Percentiles rank a stretch among this genome's conserved stretches.
phyloP scores from a whole-genome alignment of 2,329 filamentous ascomycete genomes.

The Aspergillus jensenii region DNA sequence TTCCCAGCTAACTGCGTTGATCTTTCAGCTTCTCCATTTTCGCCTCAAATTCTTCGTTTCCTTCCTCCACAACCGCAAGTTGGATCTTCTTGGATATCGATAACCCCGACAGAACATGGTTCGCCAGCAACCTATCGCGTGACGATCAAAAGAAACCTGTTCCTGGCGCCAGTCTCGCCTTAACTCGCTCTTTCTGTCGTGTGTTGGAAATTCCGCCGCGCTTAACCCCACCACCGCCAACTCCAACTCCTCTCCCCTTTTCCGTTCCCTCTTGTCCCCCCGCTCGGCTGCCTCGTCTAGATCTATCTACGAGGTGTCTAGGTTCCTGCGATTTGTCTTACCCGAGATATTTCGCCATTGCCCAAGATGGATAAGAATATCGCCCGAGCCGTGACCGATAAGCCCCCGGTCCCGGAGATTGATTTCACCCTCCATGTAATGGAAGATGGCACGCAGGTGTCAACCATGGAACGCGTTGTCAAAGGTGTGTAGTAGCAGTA shows the following conservation, averaged over 20 bases:
- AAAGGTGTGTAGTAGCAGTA: conserved; percentile 68
- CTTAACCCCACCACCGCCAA: conserved; percentile 24
- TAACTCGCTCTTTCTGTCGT: conserved; percentile 6
- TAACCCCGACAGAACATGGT: not conserved
- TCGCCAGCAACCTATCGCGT: not conserved
- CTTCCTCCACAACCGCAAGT: not conserved
- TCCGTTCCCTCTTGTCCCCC: conserved; percentile 6
- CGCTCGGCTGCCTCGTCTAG: conserved; percentile 1
- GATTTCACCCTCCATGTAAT: conserved; percentile 98
- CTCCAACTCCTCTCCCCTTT: conserved; percentile 6
- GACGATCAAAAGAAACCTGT: conserved; percentile 1
- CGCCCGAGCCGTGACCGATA: conserved; percentile 88
- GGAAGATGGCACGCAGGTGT: conserved; percentile 96
- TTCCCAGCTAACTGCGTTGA: not conserved
- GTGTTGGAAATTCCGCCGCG: conserved; percentile 20
- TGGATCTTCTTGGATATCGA: not conserved
- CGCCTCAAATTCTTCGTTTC: not conserved
- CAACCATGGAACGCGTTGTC: conserved; percentile 91
- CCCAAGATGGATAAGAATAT: conserved; percentile 50
- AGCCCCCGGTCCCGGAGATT: conserved; percentile 95
- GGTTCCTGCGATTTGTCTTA: conserved; percentile 14
- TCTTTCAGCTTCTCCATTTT: not conserved
- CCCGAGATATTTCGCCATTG: conserved; percentile 10
- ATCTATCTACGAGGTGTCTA: conserved; percentile 12
- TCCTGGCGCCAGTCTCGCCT: not conserved